A percentile compares a stretch with the other conserved stretches of the same genome.
phyloP scores from a whole-genome alignment of 139 green algal genomes.

The Chlamydomonas incerta region DNA sequence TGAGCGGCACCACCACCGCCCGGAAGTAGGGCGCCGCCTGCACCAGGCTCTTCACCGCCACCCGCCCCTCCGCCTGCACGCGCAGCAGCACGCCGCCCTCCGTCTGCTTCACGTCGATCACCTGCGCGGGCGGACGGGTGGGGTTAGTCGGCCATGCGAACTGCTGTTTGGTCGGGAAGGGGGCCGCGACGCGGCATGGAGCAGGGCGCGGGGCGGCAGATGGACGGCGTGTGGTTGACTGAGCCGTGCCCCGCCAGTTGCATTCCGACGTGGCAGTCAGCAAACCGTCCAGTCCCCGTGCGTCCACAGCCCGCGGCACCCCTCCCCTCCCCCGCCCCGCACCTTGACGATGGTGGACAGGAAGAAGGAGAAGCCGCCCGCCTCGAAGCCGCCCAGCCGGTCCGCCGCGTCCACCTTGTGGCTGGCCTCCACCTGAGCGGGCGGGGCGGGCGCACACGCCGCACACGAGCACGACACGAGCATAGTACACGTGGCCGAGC shows the following conservation, averaged over 20 bases:
- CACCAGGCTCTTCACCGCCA: slow-evolving; percentile 6
- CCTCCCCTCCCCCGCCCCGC: not conserved
- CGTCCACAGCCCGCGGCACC: not conserved
- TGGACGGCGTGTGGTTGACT: no score
- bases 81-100: slow-evolving; percentile 25
- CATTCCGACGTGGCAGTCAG: no score
- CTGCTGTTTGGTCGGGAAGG: no score
- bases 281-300: no score
- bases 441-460: no score
- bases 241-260: no score
- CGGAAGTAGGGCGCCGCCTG: slow-evolving; percentile 24
- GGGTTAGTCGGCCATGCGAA: not conserved
- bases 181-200: no score
- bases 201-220: no score
- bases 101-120: slow-evolving; percentile 39
- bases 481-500: no score
- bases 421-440: no score
- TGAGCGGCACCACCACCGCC: slow-evolving; percentile 33
- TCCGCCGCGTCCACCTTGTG: not conserved
- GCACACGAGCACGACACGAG: no score
- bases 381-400: slow-evolving; percentile 28
- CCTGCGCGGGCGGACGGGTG: slow-evolving; percentile 16
- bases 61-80: slow-evolving; percentile 31
- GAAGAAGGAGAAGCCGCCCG: slow-evolving; percentile 22
- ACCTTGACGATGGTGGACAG: slow-evolving; percentile 45